Conservation (phyloP, 2,329 filamentous ascomycete genomes). For the Aspergillus neotritici region DNA sequence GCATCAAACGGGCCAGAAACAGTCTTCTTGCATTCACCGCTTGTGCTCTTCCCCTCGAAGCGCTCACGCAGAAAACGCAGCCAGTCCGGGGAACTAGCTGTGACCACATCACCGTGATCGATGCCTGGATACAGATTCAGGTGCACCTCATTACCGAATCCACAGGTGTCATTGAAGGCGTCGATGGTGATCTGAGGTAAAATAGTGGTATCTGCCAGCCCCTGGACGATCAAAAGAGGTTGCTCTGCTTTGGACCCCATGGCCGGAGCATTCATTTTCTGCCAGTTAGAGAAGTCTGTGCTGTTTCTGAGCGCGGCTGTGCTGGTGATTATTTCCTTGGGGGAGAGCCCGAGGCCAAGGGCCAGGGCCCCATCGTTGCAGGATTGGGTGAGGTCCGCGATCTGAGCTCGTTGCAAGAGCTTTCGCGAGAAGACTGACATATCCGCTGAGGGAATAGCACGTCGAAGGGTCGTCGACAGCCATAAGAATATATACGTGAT, state of each 20-base stretch:
- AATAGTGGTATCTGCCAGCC: not conserved
- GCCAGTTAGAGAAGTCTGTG: not conserved
- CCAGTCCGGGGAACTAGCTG: constrained; percentile 2
- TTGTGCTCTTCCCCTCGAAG: not conserved
- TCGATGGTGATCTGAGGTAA: not conserved
- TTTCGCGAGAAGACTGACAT: too few species aligned
- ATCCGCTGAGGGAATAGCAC: too few species aligned
- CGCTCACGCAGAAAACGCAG: not conserved
- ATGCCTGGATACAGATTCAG: constrained; percentile 3
- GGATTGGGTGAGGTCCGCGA: constrained; percentile 1
- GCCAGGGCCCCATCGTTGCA: constrained; percentile 2
- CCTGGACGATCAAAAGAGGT: constrained; percentile 5
- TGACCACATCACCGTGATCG: constrained; percentile 1
- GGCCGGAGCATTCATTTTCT: constrained; percentile 2
- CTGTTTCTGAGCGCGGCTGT: not conserved
- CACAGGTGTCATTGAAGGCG: constrained; percentile 1
- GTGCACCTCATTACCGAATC: constrained; percentile 1
- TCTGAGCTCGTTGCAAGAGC: not conserved
- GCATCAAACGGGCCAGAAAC: not conserved
- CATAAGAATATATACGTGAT: too few species aligned
- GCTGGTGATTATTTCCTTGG: not conserved
- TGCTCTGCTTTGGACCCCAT: not conserved
- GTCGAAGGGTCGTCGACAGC: too few species aligned
- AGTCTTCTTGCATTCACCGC: not conserved
- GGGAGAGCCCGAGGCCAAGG: not conserved